Conservation (phyloP, 2,329 filamentous ascomycete genomes). For the Dactylonectria estremocensis region DNA sequence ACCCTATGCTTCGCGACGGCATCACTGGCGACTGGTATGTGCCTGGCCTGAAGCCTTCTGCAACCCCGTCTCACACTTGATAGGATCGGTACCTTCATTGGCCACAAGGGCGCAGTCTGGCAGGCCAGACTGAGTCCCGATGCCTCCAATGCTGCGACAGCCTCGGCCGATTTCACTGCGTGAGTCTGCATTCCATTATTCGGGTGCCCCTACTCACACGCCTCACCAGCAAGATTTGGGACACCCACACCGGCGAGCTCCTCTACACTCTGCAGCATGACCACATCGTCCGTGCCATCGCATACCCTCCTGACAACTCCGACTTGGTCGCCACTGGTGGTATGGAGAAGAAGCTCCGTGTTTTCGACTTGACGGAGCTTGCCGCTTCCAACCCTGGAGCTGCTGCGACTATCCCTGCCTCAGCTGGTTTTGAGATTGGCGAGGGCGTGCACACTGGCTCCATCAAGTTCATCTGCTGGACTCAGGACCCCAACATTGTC, state of each 20-base stretch:
- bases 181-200: slow-evolving; percentile 60
- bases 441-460: slow-evolving; percentile 85
- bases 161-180: slow-evolving; percentile 96
- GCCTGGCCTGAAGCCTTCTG: slow-evolving; percentile 3
- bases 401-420: slow-evolving; percentile 68
- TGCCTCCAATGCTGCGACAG: slow-evolving; percentile 90
- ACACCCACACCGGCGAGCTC: slow-evolving; percentile 93
- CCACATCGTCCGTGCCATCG: slow-evolving; percentile 94
- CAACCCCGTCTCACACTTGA: slow-evolving; percentile 51
- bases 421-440: slow-evolving; percentile 87
- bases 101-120: slow-evolving; percentile 98
- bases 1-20: slow-evolving; percentile 97
- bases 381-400: slow-evolving; percentile 57
- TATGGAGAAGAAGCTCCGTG: slow-evolving; percentile 95
- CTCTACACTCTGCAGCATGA: slow-evolving; percentile 90
- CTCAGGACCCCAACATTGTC: slow-evolving; percentile 86
- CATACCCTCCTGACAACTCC: slow-evolving; percentile 85
- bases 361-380: slow-evolving; percentile 86
- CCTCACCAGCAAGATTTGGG: slow-evolving; percentile 88
- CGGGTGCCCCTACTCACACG: slow-evolving; percentile 48
- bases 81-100: slow-evolving; percentile 98
- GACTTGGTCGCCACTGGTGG: slow-evolving; percentile 95
- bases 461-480: slow-evolving; percentile 98
- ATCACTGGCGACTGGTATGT: slow-evolving; percentile 91
- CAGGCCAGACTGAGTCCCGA: slow-evolving; percentile 93